Evolutionary conservation across 75 land plant species (phyloP).

Genomic region (Pinus albicaulis): DNA sequence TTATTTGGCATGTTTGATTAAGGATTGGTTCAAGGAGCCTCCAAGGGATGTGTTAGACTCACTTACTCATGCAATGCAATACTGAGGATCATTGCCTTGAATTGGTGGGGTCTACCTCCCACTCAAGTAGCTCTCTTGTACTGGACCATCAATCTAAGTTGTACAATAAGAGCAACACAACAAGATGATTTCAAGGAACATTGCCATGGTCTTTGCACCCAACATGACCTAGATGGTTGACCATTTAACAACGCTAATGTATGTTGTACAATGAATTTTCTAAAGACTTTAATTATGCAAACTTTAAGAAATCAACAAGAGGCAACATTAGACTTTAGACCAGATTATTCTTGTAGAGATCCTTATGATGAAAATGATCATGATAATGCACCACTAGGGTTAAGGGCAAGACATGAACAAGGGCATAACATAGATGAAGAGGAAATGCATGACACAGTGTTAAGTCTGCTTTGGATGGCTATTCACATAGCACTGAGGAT

Average conservation of each 20-base stretch:
- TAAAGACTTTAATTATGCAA: constrained; percentile 63
- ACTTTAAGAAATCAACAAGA: constrained; percentile 62
- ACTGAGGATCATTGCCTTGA: constrained; percentile 71
- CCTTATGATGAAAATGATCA: constrained; percentile 16
- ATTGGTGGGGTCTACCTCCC: constrained; percentile 66
- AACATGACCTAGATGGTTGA: constrained; percentile 97
- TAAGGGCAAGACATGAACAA: not conserved
- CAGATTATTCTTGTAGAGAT: constrained; percentile 19
- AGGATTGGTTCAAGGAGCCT: constrained; percentile 96
- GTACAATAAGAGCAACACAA: constrained; percentile 68
- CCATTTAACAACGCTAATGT: constrained; percentile 83
- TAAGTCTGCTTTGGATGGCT: not conserved
- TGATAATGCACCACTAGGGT: not conserved
- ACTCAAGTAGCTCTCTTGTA: constrained; percentile 76
- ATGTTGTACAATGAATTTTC: constrained; percentile 86
- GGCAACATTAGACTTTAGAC: constrained; percentile 23
- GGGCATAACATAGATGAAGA: constrained; percentile 8
- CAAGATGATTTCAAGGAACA: constrained; percentile 92
- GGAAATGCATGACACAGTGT: not conserved
- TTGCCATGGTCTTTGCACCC: constrained; percentile 98
- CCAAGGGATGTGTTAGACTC: constrained; percentile 80
- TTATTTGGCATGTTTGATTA: too few relatives aligned
- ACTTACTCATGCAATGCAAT: constrained; percentile 74
- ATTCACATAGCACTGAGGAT: constrained; percentile 9
- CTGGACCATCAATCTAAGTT: constrained; percentile 92